Base-by-base conservation (phyloP, 2,329 filamentous ascomycete genomes). In the Pseudocercospora pini-densiflorae region DNA sequence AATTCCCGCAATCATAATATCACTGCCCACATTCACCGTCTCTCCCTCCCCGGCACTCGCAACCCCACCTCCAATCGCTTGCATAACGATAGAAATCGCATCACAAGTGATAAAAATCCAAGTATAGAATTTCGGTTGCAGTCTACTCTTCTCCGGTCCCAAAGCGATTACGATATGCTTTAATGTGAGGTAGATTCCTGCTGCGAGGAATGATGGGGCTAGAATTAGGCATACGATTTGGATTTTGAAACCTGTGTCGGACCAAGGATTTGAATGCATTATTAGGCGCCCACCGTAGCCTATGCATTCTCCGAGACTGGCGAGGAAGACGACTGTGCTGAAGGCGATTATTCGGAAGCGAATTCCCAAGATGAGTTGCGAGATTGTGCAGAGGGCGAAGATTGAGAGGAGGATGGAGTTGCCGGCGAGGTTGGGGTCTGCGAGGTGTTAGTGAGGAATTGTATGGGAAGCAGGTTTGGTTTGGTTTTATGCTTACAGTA, bases 41-140 rank as follows among this genome's bases (percentile, higher is more conserved):
- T 76, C 71, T 33, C 78, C 75, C 2, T 75, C 76, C 7, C 75
- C 76, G 19, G 76, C 71, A 1, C 77, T 77, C 0, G 81, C 80
- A 33, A 82, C 74, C 21, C 80, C 81, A 16, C 81, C 81, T 36
- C 82, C 81, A 0, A 76, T 76, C 10, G 81, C 81, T 71, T 84
- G 81, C 2, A 81, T 75, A 14, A 83, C 65, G 19, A 84, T 79
- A 8, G 80, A 82, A 45, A 82, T 67, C 58, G 83, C 70, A 67
- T 86, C 84, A 72, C 80, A 83, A 2, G 79, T 77, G 63, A 86
- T 82, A 75, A 86, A 86, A 61, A 86, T 81, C 68, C 80, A 82
- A 2, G 83, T 82, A 68, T 85, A 85, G 0, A 81, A 77, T 5
- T 71, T 74, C 0, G 84, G 81, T 24, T 74, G 76, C 29, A 84